A percentile compares a stretch with the other conserved stretches of the same genome.
Evolutionary conservation across 179 eudicot genomes (phyloP).

Genomic region (Spergularia azorica): DNA sequence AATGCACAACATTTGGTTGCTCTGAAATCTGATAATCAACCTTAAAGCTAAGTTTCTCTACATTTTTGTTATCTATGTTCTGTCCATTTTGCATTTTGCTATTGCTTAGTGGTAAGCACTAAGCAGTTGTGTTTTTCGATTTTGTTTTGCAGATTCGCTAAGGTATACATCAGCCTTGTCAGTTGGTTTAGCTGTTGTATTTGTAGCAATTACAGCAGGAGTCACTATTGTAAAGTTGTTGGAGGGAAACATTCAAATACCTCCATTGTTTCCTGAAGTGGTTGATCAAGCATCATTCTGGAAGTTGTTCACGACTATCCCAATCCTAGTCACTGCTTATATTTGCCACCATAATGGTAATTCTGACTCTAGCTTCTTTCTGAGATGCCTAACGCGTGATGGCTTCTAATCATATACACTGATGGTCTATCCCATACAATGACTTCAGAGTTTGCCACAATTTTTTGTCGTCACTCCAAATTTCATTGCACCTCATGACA

Average conservation of each 20-base stretch:
- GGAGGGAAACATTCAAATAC: conserved; percentile 64
- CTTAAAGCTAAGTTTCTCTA: background rate
- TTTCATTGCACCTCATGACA: background rate
- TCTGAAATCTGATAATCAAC: background rate
- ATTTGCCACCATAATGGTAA: conserved; percentile 82
- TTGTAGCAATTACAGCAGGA: conserved; percentile 75
- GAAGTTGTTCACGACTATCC: conserved; percentile 80
- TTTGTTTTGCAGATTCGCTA: conserved; percentile 60
- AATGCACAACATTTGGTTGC: background rate
- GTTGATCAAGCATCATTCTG: conserved; percentile 72
- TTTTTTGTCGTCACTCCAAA: background rate
- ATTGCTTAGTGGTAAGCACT: background rate
- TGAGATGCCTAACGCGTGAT: background rate
- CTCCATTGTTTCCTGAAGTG: conserved; percentile 61
- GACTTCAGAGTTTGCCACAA: background rate
- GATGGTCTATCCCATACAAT: conserved; percentile 3
- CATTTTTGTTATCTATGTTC: background rate
- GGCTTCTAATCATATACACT: background rate
- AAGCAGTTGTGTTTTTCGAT: conserved; percentile 7
- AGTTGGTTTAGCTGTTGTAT: conserved; percentile 76
- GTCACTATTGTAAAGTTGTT: conserved; percentile 53
- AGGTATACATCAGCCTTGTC: conserved; percentile 87
- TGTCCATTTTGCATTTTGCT: conserved; percentile 3
- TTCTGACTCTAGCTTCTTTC: conserved; percentile 3
- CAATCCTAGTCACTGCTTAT: conserved; percentile 82